Percentiles rank a stretch among this genome's conserved stretches.
Conservation (phyloP, 225 moss, liverwort and hornwort species). For the Sphagnum tenellum region DNA sequence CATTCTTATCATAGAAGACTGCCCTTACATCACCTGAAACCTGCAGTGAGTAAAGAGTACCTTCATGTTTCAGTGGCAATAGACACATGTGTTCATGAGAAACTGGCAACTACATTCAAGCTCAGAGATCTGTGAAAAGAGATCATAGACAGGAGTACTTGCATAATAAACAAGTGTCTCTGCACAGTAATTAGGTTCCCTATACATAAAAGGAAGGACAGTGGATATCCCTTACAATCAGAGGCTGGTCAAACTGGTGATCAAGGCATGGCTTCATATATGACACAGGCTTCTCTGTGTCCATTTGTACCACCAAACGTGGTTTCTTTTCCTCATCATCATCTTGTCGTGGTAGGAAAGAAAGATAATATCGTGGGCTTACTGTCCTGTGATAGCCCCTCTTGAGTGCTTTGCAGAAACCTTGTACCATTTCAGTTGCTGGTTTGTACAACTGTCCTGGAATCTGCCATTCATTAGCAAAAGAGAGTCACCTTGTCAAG, state of each 20-base stretch:
- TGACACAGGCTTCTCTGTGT: conserved; percentile 33
- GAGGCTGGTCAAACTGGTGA: conserved; percentile 47
- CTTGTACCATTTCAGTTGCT: conserved; percentile 27
- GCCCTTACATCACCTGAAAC: conserved; percentile 48
- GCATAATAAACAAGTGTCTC: not conserved
- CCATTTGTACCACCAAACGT: conserved; percentile 50
- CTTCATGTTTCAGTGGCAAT: too few species aligned
- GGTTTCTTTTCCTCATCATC: conserved; percentile 34
- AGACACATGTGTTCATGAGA: too few species aligned
- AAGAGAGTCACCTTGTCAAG: too few species aligned
- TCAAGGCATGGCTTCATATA: conserved; percentile 37
- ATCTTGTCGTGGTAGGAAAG: conserved; percentile 35
- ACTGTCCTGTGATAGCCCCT: conserved; percentile 28
- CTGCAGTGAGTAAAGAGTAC: conserved; percentile 8
- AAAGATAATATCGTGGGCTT: conserved; percentile 40
- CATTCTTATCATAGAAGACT: conserved; percentile 39
- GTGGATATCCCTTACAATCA: conserved; percentile 18
- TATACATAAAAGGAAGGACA: not conserved
- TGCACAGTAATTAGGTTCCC: not conserved
- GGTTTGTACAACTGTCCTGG: conserved; percentile 35
- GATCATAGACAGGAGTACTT: too few species aligned
- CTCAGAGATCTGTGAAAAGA: too few species aligned
- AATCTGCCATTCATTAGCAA: conserved; percentile 16
- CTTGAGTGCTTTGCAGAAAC: conserved; percentile 32
- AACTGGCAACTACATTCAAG: too few species aligned